Conservation (phyloP, 2,329 filamentous ascomycete genomes). For the Thelonectria rubi region DNA sequence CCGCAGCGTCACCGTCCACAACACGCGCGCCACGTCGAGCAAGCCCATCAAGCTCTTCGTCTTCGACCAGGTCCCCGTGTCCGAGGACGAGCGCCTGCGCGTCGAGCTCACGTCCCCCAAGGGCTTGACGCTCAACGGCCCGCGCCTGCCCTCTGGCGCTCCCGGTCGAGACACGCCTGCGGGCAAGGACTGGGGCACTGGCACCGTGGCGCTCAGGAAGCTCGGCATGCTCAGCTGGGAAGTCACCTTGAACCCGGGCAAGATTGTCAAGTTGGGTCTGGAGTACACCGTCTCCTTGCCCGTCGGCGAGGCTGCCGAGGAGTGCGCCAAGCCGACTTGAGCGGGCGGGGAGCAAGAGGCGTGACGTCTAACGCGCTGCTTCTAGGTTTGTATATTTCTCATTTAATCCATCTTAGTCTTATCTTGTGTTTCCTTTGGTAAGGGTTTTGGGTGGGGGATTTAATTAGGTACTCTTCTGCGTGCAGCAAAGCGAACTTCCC, state of each 20-base stretch:
- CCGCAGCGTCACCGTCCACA: conserved; percentile 59
- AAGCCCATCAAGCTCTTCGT: conserved; percentile 59
- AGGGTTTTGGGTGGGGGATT: too few species aligned
- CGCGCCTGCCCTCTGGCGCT: conserved; percentile 49
- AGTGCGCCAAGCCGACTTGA: conserved; percentile 26
- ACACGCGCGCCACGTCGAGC: conserved; percentile 53
- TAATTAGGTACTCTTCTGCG: too few species aligned
- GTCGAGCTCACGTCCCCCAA: conserved; percentile 60
- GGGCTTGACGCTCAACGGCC: conserved; percentile 54
- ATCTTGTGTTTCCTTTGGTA: too few species aligned
- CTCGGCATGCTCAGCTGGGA: conserved; percentile 68
- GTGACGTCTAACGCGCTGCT: too few species aligned
- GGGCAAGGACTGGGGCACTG: conserved; percentile 61
- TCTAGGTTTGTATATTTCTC: too few species aligned
- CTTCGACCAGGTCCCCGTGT: conserved; percentile 69
- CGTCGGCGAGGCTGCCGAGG: conserved; percentile 51
- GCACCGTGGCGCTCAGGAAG: conserved; percentile 62
- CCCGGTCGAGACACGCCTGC: conserved; percentile 43
- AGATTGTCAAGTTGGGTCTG: conserved; percentile 64
- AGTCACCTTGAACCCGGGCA: conserved; percentile 65
- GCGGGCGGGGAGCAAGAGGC: neutral
- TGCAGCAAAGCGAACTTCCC: too few species aligned
- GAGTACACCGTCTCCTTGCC: conserved; percentile 71
- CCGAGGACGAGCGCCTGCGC: conserved; percentile 65
- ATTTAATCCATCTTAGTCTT: too few species aligned